Evolutionary conservation across 2,329 filamentous ascomycete species (phyloP), one percentile per base, ranked within the genome.

Genomic region (Thermoascus crustaceus): DNA sequence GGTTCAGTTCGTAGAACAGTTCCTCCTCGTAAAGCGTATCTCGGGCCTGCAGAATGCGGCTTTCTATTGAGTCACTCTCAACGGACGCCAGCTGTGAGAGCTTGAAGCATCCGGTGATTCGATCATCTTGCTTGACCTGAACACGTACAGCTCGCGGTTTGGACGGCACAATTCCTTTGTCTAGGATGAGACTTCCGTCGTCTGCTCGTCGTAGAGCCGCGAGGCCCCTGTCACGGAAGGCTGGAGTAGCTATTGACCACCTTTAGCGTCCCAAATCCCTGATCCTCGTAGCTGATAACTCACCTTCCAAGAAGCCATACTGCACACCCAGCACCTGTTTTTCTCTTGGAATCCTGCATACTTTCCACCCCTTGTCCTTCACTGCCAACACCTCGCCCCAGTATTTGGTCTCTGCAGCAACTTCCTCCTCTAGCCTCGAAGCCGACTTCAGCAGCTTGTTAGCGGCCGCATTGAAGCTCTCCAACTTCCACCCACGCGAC

Each of bases 361-460:
- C 68, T 13, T 83, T 80, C 89, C 91, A 98, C 4, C 88, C 87
- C 36, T 79, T 80, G 46, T 86, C 76, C 45, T 82, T 86, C 29
- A 96, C 78, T 7, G 78, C 76, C 30, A 94, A 66, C 2, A 96
- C 75, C 49, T 94, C 82, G 37, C 82, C 75, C 91, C 91, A 98
- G 59, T 94, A 98, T 48, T 74, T 80, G 2, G 80, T 80, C 64
- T 98, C 91, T 19, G 78, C 76, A 7, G 75, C 72, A 21, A 93
- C 82, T 57, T 94, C 88, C 7, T 73, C 75, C 48, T 85, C 76
- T 8, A 98, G 64, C 25, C 85, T 73, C 17, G 73, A 70, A 0
- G 84, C 82, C 4, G 87, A 81, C 7, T 77, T 72, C 9, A 86
- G 65, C 14, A 94, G 73, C 22, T 80, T 79, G 48, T 85, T 80